Evolutionary conservation across 345 rosid genomes (phyloP), one percentile per base, ranked within the genome.

Genomic region (thale cress (Arabidopsis thaliana)): DNA sequence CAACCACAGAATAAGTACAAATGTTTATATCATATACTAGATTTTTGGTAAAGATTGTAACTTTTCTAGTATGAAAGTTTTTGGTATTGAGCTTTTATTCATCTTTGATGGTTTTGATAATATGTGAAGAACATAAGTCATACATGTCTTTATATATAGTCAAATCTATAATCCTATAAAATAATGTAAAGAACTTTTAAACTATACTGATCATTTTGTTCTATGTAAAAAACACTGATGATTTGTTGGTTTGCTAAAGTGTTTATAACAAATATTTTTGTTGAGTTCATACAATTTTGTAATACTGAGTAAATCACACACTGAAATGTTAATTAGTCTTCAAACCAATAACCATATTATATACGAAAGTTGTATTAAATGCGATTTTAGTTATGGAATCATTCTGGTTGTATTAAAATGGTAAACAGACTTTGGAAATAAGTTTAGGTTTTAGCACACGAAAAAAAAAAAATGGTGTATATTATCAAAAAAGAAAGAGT

Each of bases 1-100:
- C 2, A 41, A 51, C 32, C 56, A 76, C 55, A 30, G 61, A 40
- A 7, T 59, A 76, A 30, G 63, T 75, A 67, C 74, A 50, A 69
- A 44, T 16, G 1, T 57, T 22, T 64, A 5, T 33, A 20, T 51
- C 25, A 37, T 66, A 4, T 8, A 36, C 11, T 34, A 24, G 7
- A n/a, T 7, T 58, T 60, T 48, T 30, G 23, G 28, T 32, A 49
- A 67, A 67, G 62, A 38, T 60, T 44, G 16, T 40, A 60, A 33
- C 69, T 69, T 67, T 60, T 60, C 61, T 40, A 8, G 23, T 20
- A 36, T 16, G 66, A 25, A 74, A 7, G 34, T 16, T 66, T 74
- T 37, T 46, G 32, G 78, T 16, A n/a, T 46, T n/a, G 45, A 74
- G 20, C 59, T 74, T 74, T 74, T 33, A 10, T 23, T 45, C 25